A percentile compares a stretch with the other conserved stretches of the same genome.
phyloP scores from a whole-genome alignment of 2,329 filamentous ascomycete genomes.

The Ambrosiella beaveri region DNA sequence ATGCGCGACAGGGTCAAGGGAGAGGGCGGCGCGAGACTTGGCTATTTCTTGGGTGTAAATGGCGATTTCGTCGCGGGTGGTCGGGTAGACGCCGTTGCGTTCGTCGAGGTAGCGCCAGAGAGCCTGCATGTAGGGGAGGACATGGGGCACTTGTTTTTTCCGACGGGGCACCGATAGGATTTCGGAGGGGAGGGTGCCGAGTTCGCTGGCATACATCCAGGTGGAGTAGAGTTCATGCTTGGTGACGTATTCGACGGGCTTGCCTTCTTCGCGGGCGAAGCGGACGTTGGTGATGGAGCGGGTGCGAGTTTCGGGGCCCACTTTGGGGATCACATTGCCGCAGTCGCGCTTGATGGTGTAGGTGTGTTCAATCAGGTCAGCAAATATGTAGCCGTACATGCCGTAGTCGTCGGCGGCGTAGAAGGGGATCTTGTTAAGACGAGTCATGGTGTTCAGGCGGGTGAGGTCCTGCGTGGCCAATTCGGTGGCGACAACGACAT shows the following conservation, averaged over 20 bases:
- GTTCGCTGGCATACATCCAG: slow-evolving; percentile 62
- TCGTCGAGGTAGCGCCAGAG: slow-evolving; percentile 39
- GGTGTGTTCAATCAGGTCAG: slow-evolving; percentile 77
- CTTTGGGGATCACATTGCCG: slow-evolving; percentile 50
- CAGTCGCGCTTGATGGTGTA: slow-evolving; percentile 76
- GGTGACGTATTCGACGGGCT: slow-evolving; percentile 67
- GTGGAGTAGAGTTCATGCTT: slow-evolving; percentile 86
- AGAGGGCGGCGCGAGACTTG: slow-evolving; percentile 59
- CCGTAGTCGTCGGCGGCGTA: slow-evolving; percentile 24
- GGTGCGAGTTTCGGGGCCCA: slow-evolving; percentile 55
- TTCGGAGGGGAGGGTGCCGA: slow-evolving; percentile 49
- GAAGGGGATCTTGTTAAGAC: slow-evolving; percentile 35
- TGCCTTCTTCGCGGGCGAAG: slow-evolving; percentile 47
- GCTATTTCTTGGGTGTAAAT: slow-evolving; percentile 63
- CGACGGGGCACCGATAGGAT: slow-evolving; percentile 49
- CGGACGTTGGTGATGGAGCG: slow-evolving; percentile 56
- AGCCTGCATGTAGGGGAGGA: slow-evolving; percentile 72
- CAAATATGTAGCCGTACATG: slow-evolving; percentile 90
- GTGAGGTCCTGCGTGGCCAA: slow-evolving; percentile 57
- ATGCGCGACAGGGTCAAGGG: slow-evolving; percentile 24
- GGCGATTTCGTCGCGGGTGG: slow-evolving; percentile 35
- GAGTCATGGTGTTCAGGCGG: slow-evolving; percentile 71
- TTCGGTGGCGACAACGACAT: slow-evolving; percentile 81
- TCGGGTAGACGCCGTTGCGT: neutral
- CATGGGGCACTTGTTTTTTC: slow-evolving; percentile 54